Evolutionary conservation across 805 yeast genomes (phyloP), one percentile per base, ranked within the genome.

Genomic region (Metschnikowia lachancei): DNA sequence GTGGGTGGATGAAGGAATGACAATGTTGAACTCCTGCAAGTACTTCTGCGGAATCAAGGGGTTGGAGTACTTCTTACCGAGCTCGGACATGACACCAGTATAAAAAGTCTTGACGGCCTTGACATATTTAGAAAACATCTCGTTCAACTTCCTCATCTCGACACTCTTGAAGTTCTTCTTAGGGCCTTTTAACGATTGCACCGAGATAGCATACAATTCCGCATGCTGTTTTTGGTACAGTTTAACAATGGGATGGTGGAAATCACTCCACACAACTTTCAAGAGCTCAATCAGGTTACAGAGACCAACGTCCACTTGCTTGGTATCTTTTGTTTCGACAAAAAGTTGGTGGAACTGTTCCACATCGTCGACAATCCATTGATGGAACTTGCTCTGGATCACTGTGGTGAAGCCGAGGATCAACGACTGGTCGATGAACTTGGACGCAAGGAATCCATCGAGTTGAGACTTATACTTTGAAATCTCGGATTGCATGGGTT

Each of bases 191-290:
- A 60, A 51, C 17, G 60, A 45, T 9, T 40, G 32, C 6, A 51
- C 43, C 41, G 56, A 54, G 8, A 56, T 52, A 13, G 48, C 46
- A 43, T 55, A 65, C 26, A 62, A 50, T 12, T 45, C 57, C 14
- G 59, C 63, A 53, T 69, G 75, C 28, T 62, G 65, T 16, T 61
- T 55, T 57, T 78, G 81, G 55, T 75, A 83, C 58, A 74, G 74
- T 53, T 81, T 82, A 50, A 83, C 72, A 2, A 80, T 75, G 1
- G 88, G 88, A 55, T 81, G 80, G 53, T 81, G 85, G 51, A 85
- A 72, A 4, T 79, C 78, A 28, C 69, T 59, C 90, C 90, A 85
- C 17, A 81, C 61, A 4, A 61, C 54, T 42, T 80, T 84, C 16
- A 72, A 52, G 38, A 55, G 60, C 14, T 58, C 57, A 22, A 66